These are phyloP conservation scores for Suillus clintonianus DNA, from an alignment of 768 basidiomycete species.

Conservation along the genomic window DNA sequence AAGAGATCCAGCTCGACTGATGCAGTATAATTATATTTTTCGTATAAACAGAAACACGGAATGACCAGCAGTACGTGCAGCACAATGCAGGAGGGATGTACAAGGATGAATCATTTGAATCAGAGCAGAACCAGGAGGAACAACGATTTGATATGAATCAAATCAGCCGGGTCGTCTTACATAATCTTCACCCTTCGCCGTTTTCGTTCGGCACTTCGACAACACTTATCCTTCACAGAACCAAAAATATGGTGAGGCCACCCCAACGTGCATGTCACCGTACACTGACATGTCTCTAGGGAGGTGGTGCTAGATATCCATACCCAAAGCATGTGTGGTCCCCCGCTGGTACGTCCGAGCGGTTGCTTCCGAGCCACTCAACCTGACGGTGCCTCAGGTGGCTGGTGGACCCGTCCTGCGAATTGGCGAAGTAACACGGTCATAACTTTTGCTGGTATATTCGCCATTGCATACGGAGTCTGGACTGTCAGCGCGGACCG, in stretches of 20 bases:
- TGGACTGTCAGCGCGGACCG: slow-evolving; percentile 76
- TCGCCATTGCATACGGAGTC: slow-evolving; percentile 61
- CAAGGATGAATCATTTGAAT: too few relatives aligned
- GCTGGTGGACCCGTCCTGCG: slow-evolving; percentile 92
- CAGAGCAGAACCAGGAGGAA: too few relatives aligned
- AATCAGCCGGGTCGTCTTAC: not conserved
- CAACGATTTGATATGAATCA: too few relatives aligned
- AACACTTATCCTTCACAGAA: not conserved
- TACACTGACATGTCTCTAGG: slow-evolving; percentile 41
- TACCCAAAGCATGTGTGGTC: slow-evolving; percentile 96
- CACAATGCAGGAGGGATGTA: too few relatives aligned
- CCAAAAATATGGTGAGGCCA: not conserved
- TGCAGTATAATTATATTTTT: too few relatives aligned
- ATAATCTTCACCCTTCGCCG: not conserved
- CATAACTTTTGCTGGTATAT: slow-evolving; percentile 69
- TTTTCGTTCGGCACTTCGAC: not conserved
- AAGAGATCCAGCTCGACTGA: too few relatives aligned
- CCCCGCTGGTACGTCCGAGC: slow-evolving; percentile 65
- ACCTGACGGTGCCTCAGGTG: slow-evolving; percentile 53
- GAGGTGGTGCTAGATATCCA: slow-evolving; percentile 85
- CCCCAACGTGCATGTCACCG: not conserved
- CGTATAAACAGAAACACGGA: too few relatives aligned
- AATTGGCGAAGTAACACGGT: slow-evolving; percentile 91
- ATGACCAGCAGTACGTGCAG: too few relatives aligned
- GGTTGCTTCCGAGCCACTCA: slow-evolving; percentile 1